Evolutionary conservation across 495 filamentous ascomycete genomes (phyloP), one percentile per base, ranked within the genome.

Genomic region (Penicillium canariense): DNA sequence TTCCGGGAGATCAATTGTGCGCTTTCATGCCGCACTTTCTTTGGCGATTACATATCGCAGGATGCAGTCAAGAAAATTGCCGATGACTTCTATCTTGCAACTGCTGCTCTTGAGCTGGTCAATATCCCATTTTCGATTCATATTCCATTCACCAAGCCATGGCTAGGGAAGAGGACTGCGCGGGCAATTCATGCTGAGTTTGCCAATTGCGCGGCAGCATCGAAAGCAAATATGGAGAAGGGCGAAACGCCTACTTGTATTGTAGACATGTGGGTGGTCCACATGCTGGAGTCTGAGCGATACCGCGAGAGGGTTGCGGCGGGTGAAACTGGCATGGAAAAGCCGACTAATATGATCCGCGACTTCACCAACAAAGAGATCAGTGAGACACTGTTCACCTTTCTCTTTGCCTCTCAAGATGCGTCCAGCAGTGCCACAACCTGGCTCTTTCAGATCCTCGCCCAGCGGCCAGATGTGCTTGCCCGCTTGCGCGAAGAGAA

Each of bases 401-500:
- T 97, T 78, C 82, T 97, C 35, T 97, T 97, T 71, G 93, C 93
- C 34, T 93, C 89, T 26, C 93, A 97, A 72, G 93, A 97, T 64
- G 93, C 93, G 30, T 92, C 92, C 22, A 90, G 86, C 71, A 93
- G 89, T 61, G 91, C 93, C 30, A 82, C 83, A 48, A 96, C 90
- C 32, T 96, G 92, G 88, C 73, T 96, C 22, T 94, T 96, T 79
- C 93, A 97, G 67, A 81, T 87, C 57, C 80, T 91, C 67, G 93
- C 93, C 22, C 89, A 97, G 63, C 83, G 90, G 54, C 92, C 92
- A 2, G 92, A 97, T 54, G 78, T 93, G 18, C 79, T 96, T 30
- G 86, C 88, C 55, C 83, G 83, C 53, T 76, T 97, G 8, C 87
- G 93, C 20, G 88, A 88, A 58, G 93, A 97, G 73, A 94, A 96